These are phyloP conservation scores for Verticillium albo-atrum DNA, from an alignment of 2,329 filamentous ascomycete genomes.

Conservation along the genomic window DNA sequence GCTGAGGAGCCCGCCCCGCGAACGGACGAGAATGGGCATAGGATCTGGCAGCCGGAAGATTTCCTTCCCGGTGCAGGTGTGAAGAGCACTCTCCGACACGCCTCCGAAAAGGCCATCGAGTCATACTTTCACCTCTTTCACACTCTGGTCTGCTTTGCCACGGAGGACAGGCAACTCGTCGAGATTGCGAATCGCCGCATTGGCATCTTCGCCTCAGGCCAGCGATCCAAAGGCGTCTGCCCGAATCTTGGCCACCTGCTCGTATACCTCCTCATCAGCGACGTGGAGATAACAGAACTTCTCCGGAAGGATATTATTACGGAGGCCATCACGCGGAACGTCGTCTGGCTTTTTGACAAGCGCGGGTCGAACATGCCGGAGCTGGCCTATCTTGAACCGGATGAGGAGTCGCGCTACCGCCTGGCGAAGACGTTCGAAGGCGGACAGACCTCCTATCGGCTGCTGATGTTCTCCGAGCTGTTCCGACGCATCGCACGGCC, in stretches of 20 bases:
- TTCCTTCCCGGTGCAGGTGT: background rate
- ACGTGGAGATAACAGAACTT: slow-evolving; percentile 30
- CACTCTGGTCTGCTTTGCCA: slow-evolving; percentile 42
- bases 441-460: slow-evolving; percentile 40
- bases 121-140: slow-evolving; percentile 49
- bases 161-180: slow-evolving; percentile 28
- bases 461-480: slow-evolving; percentile 48
- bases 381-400: slow-evolving; percentile 39
- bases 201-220: slow-evolving; percentile 29
- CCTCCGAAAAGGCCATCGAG: slow-evolving; percentile 48
- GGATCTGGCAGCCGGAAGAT: background rate
- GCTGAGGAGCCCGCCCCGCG: slow-evolving; percentile 4
- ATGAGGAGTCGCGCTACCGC: slow-evolving; percentile 36
- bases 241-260: slow-evolving; percentile 46
- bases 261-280: slow-evolving; percentile 40
- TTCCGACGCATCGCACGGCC: slow-evolving; percentile 40
- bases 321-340: slow-evolving; percentile 45
- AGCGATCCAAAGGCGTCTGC: slow-evolving; percentile 33
- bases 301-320: slow-evolving; percentile 38
- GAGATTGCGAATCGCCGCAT: slow-evolving; percentile 34
- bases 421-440: slow-evolving; percentile 41
- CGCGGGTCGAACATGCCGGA: slow-evolving; percentile 32
- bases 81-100: slow-evolving; percentile 37
- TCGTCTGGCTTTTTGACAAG: slow-evolving; percentile 44
- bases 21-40: too few species aligned